Conservation (phyloP, 2,329 filamentous ascomycete species). For the Pseudocercospora fijiensis region DNA sequence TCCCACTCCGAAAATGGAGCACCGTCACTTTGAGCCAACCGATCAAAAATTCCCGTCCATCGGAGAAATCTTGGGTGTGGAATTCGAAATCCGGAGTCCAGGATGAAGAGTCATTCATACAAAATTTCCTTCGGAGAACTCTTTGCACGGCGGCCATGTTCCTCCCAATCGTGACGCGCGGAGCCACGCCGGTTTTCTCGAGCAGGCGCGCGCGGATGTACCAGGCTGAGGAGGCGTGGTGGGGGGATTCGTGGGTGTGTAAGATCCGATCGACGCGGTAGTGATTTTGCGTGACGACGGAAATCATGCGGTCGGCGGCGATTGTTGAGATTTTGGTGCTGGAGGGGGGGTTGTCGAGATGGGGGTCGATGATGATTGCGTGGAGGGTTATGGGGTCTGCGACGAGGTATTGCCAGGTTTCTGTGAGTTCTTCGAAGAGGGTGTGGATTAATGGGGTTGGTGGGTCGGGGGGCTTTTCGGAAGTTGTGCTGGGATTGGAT, state of each 20-base stretch:
- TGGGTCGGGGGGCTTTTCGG: slow-evolving; percentile 18
- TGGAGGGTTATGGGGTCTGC: slow-evolving; percentile 51
- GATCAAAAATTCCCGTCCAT: slow-evolving; percentile 25
- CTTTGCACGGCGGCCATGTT: slow-evolving; percentile 26
- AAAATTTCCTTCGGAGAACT: slow-evolving; percentile 26
- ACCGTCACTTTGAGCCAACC: slow-evolving; percentile 22
- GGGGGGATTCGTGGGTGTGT: slow-evolving; percentile 25
- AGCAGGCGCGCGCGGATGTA: slow-evolving; percentile 28
- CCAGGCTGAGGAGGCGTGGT: slow-evolving; percentile 27
- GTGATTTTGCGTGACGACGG: slow-evolving; percentile 21
- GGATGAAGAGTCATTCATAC: slow-evolving; percentile 22
- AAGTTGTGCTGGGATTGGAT: slow-evolving; percentile 10
- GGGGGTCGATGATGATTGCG: slow-evolving; percentile 62
- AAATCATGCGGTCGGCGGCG: slow-evolving; percentile 24
- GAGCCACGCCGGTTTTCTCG: slow-evolving; percentile 20
- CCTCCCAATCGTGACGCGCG: slow-evolving; percentile 20
- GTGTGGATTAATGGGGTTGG: slow-evolving; percentile 31
- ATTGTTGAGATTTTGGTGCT: slow-evolving; percentile 26
- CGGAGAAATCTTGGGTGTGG: slow-evolving; percentile 13
- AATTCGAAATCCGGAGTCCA: slow-evolving; percentile 23
- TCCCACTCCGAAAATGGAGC: slow-evolving; percentile 21
- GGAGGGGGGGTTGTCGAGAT: slow-evolving; percentile 55
- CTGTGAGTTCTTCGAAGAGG: slow-evolving; percentile 45
- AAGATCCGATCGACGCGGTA: slow-evolving; percentile 27
- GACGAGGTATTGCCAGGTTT: slow-evolving; percentile 63